Evolutionary conservation across 768 basidiomycete genomes (phyloP), one percentile per base, ranked within the genome.

Genomic region (Lactifluus rugatus): DNA sequence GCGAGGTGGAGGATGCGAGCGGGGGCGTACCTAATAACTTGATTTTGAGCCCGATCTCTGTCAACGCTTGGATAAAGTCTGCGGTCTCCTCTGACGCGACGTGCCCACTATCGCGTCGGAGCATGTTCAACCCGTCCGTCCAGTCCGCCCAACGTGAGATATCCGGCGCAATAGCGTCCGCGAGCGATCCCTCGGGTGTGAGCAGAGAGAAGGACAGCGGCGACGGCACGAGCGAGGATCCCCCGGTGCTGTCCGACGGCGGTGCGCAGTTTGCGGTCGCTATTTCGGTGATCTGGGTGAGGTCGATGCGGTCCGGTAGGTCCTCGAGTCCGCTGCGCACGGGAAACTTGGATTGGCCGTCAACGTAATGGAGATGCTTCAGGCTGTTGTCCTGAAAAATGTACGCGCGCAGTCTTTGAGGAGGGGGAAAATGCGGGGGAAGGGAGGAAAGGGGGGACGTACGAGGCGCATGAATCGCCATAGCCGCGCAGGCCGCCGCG

Each of bases 391-490:
- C 89, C 90, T 92, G 65, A 13, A 41, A 42, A n/a, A 44, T n/a
- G n/a, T n/a, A 32, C 21, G 21, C 39, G 44, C 57, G 28, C 42
- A 32, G 7, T 31, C 14, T 44, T 37, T 26, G 28, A 42, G 45
- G 44, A 23, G 55, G n/a, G 36, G 42, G 32, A 36, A n/a, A n/a
- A n/a, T n/a, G 42, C 48, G 21, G 3, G 25, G 26, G 37, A 42
- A 11, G 51, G 10, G 19, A 25, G 19, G n/a, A 21, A 28, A 17
- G n/a, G 2, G 28, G 13, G 21, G 1, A 31, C 76, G 63, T 70
- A 91, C 90, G 69, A 95, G 71, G 63, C 93, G 78, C 76, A 93
- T 83, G 70, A 94, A 95, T 46, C 89, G 77, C 92, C 92, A 95
- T 2, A 82, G 83, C 39, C 82, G 76, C 28, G 70, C 78, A 2